phyloP scores from a whole-genome alignment of 148 eudicot species.

The Silene uniflora region DNA sequence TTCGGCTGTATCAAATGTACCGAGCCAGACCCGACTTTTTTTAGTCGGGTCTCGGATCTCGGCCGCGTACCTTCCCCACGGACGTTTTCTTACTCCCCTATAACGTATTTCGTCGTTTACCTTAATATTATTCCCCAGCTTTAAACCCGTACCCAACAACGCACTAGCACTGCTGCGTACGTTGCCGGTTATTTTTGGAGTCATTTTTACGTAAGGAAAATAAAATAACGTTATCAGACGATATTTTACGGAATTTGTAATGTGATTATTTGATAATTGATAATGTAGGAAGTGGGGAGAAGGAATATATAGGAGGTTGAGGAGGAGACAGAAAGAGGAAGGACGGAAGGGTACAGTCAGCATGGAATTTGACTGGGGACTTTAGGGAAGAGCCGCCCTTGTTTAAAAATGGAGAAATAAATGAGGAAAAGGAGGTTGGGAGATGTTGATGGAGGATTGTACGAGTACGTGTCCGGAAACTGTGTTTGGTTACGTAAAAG shows the following conservation, averaged over 20 bases:
- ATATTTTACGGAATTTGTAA: neutral
- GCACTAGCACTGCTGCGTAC: neutral
- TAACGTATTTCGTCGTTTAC: constrained; percentile 35
- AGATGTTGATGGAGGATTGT: no score
- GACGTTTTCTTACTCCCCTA: constrained; percentile 68
- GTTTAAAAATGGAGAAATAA: neutral
- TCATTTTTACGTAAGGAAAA: neutral
- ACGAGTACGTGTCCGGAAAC: neutral
- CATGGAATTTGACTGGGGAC: constrained; percentile 30
- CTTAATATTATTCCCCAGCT: neutral
- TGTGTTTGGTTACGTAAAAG: no score
- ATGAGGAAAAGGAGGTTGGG: constrained; percentile 10
- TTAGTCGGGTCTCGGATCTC: constrained; percentile 71
- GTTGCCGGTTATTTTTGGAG: neutral
- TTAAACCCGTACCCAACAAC: neutral
- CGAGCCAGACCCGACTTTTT: constrained; percentile 73
- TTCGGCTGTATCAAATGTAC: constrained; percentile 72
- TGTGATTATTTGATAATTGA: neutral
- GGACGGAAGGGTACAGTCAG: constrained; percentile 21
- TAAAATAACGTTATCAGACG: neutral
- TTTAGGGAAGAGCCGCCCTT: constrained; percentile 27
- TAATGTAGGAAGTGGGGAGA: neutral
- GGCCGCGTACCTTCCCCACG: constrained; percentile 75
- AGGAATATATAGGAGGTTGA: constrained; percentile 2
- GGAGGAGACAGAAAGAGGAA: neutral